Base-by-base conservation (phyloP, 305 asterid species). In the Solanum chacoense region DNA sequence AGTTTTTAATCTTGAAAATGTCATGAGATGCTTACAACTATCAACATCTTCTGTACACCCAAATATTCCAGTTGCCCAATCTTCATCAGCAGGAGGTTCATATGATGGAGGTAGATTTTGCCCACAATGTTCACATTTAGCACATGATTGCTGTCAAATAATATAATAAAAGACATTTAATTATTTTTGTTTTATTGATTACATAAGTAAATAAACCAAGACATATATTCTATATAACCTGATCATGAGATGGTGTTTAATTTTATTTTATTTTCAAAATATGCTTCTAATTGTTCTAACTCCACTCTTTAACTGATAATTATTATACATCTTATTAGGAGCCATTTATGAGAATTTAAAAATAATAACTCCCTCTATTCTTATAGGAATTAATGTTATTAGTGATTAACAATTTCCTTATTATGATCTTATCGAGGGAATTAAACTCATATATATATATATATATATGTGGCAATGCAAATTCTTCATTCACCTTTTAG, bases 81-180 rank as follows among this genome's bases (percentile, higher is more conserved):
- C 96, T 91, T 95, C 97, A 28, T 94, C 96, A 36, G 96, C 93
- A 1, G 96, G 96, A 35, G 97, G 97, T 29, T 89, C 87, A 92
- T 93, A 94, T 89, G 91, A 91, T 88, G 93, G 88, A 31, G 98
- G 98, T 88, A 95, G 89, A 45, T 92, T 85, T 90, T 94, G 98
- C 88, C 97, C 97, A 87, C 98, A 95, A 87, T 93, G 94, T 69
- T 93, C 94, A 88, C 98, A 95, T 90, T 87, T 94, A 7, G 93
- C 93, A 71, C 94, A 93, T 85, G 91, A 88, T 34, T 93, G 80
- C 97, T 94, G 92, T 83, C 31, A 83, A 83, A 45, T n/a, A n/a
- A 65, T 4, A 24, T 3, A 63, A 16, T 16, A 2, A 63, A 59
- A 59, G 71, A 22, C 71, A 45, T 45, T 45, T 50, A 14, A 45